Conservation (phyloP, 192 early-diverging fungal species). For the Podila horticola region DNA sequence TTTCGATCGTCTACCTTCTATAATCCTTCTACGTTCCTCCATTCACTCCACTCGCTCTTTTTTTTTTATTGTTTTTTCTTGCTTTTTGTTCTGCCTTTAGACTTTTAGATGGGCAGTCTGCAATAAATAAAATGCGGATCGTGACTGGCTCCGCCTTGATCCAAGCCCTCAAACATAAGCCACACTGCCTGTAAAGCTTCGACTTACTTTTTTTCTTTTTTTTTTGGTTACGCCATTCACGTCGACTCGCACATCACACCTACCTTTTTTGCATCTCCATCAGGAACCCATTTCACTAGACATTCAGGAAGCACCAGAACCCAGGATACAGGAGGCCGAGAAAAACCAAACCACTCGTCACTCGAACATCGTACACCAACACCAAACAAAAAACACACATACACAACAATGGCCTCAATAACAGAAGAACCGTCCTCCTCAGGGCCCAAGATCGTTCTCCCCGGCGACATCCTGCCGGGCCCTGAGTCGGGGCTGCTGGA, state of each 20-base stretch:
- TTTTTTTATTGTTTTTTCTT: neutral
- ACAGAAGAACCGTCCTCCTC: constrained; percentile 5
- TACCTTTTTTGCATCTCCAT: too few relatives aligned
- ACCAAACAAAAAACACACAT: neutral
- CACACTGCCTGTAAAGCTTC: too few relatives aligned
- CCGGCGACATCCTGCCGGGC: constrained; percentile 60
- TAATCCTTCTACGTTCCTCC: neutral
- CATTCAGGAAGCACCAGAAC: too few relatives aligned
- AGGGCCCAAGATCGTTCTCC: constrained; percentile 58
- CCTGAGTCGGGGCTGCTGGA: constrained; percentile 17
- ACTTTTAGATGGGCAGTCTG: too few relatives aligned
- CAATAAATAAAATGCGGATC: too few relatives aligned
- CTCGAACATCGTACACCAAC: neutral
- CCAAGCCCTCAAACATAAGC: too few relatives aligned
- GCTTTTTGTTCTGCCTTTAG: neutral
- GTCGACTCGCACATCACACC: too few relatives aligned
- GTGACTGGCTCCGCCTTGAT: too few relatives aligned
- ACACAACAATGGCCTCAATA: constrained; percentile 25
- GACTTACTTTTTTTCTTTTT: too few relatives aligned
- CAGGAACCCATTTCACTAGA: too few relatives aligned
- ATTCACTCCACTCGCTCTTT: neutral
- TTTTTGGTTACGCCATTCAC: too few relatives aligned
- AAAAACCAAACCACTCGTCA: neutral
- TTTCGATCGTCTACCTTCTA: neutral
- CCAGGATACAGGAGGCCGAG: neutral